phyloP scores from a whole-genome alignment of 1,284 basidiomycete species.

The Cutaneotrichosporon dermatis region DNA sequence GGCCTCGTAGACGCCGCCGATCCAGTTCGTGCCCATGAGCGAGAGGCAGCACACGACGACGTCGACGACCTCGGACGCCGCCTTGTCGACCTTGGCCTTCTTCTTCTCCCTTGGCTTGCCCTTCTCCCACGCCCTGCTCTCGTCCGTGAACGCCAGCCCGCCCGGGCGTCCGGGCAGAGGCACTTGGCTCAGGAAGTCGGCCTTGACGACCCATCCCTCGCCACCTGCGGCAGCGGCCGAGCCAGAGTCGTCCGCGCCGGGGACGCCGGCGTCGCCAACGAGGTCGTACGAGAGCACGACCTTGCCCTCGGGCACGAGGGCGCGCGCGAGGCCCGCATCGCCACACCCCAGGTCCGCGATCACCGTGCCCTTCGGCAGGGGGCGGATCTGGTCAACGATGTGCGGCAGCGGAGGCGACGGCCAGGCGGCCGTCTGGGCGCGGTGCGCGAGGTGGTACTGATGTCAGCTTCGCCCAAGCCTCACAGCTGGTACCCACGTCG shows the following conservation, averaged over 20 bases:
- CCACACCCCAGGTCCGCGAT: constrained; percentile 95
- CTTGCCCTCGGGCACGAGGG: constrained; percentile 64
- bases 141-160: constrained; percentile 26
- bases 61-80: constrained; percentile 64
- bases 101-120: constrained; percentile 20
- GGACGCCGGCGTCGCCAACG: constrained; percentile 57
- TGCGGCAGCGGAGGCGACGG: constrained; percentile 81
- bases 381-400: constrained; percentile 59
- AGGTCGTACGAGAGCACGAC: constrained; percentile 76
- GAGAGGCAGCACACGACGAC: constrained; percentile 90
- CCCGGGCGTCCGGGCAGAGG: constrained; percentile 76
- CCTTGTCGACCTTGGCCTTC: constrained; percentile 11
- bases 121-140: constrained; percentile 54
- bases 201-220: constrained; percentile 64
- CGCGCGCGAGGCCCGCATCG: constrained; percentile 79
- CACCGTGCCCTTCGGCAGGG: constrained; percentile 63
- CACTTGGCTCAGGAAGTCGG: constrained; percentile 67
- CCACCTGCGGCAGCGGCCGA: constrained; percentile 51
- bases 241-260: constrained; percentile 56
- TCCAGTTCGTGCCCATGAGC: constrained; percentile 97
- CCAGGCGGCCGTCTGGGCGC: constrained; percentile 83
- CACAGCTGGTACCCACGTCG: constrained; percentile 55
- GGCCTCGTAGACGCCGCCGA: constrained; percentile 79
- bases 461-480: constrained; percentile 25
- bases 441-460: constrained; percentile 87